These are phyloP conservation scores for Cordyceps militaris DNA, from an alignment of 2,329 filamentous ascomycete genomes.

Conservation along the genomic window DNA sequence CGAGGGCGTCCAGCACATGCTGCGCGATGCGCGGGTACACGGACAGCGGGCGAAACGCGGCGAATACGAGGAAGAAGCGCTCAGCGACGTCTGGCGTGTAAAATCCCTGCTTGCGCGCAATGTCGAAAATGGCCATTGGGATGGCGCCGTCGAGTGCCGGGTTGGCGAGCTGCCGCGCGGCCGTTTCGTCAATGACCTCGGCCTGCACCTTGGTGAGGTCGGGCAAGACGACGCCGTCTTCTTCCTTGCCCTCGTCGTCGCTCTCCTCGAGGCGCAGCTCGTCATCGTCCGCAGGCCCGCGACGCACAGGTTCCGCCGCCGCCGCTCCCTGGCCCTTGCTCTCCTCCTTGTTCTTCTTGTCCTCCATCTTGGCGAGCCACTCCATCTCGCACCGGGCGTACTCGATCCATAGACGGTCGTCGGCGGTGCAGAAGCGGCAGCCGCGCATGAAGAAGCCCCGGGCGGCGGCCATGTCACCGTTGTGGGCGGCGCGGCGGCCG, in stretches of 20 bases:
- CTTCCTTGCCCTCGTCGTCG: slow-evolving; percentile 37
- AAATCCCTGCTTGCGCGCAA: slow-evolving; percentile 70
- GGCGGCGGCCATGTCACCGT: slow-evolving; percentile 82
- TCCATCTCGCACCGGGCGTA: slow-evolving; percentile 90
- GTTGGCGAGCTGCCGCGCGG: slow-evolving; percentile 49
- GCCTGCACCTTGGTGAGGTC: slow-evolving; percentile 35
- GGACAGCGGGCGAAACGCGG: slow-evolving; percentile 58
- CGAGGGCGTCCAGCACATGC: slow-evolving; percentile 64
- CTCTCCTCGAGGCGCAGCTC: slow-evolving; percentile 36
- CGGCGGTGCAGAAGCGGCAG: slow-evolving; percentile 76
- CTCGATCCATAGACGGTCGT: slow-evolving; percentile 73
- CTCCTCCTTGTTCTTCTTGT: slow-evolving; percentile 45
- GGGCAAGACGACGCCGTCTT: slow-evolving; percentile 36
- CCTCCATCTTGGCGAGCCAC: slow-evolving; percentile 76
- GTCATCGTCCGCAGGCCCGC: slow-evolving; percentile 45
- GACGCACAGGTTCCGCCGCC: slow-evolving; percentile 40
- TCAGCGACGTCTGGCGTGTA: slow-evolving; percentile 60
- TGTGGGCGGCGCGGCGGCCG: slow-evolving; percentile 65
- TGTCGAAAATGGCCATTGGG: slow-evolving; percentile 84
- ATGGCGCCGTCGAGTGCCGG: slow-evolving; percentile 90
- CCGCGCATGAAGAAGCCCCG: slow-evolving; percentile 82
- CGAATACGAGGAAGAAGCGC: slow-evolving; percentile 74
- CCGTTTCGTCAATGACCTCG: slow-evolving; percentile 41
- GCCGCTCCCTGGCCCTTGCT: slow-evolving; percentile 35
- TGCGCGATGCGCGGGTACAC: slow-evolving; percentile 60